Evolutionary conservation across 208 protist genomes (phyloP).

Genomic region (Crithidia fasciculata): DNA sequence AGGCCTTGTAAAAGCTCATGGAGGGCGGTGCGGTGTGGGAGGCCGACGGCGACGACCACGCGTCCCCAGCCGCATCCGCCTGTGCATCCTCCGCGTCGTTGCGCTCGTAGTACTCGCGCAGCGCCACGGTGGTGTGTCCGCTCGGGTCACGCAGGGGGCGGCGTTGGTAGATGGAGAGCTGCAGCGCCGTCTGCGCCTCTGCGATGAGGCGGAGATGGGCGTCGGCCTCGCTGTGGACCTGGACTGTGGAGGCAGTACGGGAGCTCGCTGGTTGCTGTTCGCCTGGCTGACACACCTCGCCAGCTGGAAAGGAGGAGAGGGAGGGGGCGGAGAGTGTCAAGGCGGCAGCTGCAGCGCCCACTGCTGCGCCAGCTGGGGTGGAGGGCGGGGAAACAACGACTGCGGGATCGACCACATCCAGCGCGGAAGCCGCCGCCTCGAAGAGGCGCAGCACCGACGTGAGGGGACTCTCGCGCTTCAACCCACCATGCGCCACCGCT

Average conservation of each 20-base stretch:
- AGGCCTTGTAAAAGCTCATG: slow-evolving; percentile 16
- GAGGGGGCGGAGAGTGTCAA: neutral
- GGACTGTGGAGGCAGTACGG: neutral
- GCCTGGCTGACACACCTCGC: slow-evolving; percentile 4
- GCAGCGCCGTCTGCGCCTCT: slow-evolving; percentile 10
- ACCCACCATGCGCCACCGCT: neutral
- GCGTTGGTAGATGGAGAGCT: slow-evolving; percentile 10
- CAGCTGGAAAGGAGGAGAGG: neutral
- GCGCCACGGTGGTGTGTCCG: slow-evolving; percentile 3
- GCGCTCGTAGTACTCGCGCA: slow-evolving; percentile 21
- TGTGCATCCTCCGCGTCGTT: neutral
- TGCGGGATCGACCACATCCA: slow-evolving; percentile 3
- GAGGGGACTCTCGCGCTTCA: slow-evolving; percentile 17
- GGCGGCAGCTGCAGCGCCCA: neutral
- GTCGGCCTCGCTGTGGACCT: neutral
- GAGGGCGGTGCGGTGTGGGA: slow-evolving; percentile 6
- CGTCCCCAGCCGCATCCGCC: neutral
- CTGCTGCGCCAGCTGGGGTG: neutral
- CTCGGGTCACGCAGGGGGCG: slow-evolving; percentile 1
- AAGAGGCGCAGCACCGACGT: slow-evolving; percentile 19
- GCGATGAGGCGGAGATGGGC: slow-evolving; percentile 1
- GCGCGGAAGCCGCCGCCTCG: slow-evolving; percentile 3
- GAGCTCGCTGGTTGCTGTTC: neutral
- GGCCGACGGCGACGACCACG: neutral
- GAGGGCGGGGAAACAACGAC: neutral